Evolutionary conservation across 2,329 filamentous ascomycete genomes (phyloP).

Genomic region (Ophiostoma ips): DNA sequence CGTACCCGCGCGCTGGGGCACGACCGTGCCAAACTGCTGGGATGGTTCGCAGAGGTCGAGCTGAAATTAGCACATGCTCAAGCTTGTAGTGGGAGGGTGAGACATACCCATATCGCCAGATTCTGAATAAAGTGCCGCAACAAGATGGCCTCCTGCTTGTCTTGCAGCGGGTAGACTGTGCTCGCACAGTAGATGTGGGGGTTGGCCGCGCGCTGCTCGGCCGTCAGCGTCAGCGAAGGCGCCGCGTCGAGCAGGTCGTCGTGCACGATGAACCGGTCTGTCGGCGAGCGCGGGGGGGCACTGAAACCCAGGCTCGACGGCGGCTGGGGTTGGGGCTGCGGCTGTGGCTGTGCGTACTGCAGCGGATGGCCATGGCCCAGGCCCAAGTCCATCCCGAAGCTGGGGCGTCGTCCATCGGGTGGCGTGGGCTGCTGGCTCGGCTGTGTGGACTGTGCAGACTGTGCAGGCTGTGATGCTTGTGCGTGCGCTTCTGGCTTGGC

Average conservation of each 20-base stretch:
- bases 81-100: no score
- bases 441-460: neutral
- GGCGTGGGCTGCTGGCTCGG: neutral
- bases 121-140: conserved; percentile 22
- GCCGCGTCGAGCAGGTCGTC: conserved; percentile 10
- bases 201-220: neutral
- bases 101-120: conserved; percentile 23
- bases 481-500: neutral
- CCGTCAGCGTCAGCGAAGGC: neutral
- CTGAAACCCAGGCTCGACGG: neutral
- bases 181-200: conserved; percentile 15
- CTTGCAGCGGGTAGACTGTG: conserved; percentile 18
- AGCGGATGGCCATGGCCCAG: neutral
- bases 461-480: neutral
- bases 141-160: conserved; percentile 18
- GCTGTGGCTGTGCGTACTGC: no score
- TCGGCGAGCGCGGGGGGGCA: conserved; percentile 14
- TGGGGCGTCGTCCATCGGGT: neutral
- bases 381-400: neutral
- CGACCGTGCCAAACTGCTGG: conserved; percentile 37
- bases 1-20: conserved; percentile 36
- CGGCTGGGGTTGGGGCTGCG: neutral
- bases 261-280: conserved; percentile 19
- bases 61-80: conserved; percentile 13
- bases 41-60: conserved; percentile 28